phyloP scores from a whole-genome alignment of 1,284 basidiomycete species.

The Puccinia brachypodii region DNA sequence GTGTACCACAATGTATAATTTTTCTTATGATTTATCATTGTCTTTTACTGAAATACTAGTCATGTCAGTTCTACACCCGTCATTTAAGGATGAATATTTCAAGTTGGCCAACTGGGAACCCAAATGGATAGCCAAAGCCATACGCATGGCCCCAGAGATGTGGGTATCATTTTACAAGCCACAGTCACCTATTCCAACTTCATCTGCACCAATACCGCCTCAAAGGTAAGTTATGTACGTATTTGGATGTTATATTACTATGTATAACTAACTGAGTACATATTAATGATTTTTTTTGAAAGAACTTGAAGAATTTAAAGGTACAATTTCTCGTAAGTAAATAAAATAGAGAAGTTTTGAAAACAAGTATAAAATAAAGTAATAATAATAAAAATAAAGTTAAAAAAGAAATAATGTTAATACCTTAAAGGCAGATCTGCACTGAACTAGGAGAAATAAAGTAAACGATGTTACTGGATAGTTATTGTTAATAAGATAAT shows the following conservation, averaged over 20 bases:
- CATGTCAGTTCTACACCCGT: slow-evolving; percentile 8
- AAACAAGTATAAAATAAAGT: not conserved
- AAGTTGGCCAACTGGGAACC: slow-evolving; percentile 3
- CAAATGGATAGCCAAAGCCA: slow-evolving; percentile 1
- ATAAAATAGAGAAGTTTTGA: no score
- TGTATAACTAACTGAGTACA: no score
- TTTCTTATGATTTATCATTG: not conserved
- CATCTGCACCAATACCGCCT: not conserved
- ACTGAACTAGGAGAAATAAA: not conserved
- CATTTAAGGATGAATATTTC: slow-evolving; percentile 8
- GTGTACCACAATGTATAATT: not conserved
- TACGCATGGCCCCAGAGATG: not conserved
- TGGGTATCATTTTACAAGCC: slow-evolving; percentile 15
- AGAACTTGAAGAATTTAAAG: no score
- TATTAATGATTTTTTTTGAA: not conserved
- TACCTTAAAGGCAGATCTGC: not conserved
- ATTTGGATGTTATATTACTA: no score
- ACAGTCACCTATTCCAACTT: not conserved
- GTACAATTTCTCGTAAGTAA: no score
- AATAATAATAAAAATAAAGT: not conserved
- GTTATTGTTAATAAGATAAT: no score
- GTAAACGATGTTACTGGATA: no score
- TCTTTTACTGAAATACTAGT: not conserved
- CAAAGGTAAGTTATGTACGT: not conserved
- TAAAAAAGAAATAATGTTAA: not conserved